Percentiles rank a stretch among this genome's conserved stretches.
Conservation (phyloP, 345 rosid genomes). For the Cardiospermum halicacabum region DNA sequence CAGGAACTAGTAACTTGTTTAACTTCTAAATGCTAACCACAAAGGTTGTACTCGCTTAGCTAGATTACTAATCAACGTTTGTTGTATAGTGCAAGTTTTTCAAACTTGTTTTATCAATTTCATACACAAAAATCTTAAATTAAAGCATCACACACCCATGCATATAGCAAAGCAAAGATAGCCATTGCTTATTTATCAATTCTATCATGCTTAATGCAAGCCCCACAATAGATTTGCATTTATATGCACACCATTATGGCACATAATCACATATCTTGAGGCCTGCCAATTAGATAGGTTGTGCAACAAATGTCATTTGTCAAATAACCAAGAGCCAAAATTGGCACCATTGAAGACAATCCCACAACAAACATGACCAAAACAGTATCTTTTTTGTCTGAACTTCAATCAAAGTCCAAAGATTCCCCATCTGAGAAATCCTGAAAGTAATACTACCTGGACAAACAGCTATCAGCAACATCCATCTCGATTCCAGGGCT, state of each 20-base stretch:
- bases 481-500: background rate
- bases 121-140: background rate
- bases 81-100: background rate
- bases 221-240: background rate
- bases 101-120: background rate
- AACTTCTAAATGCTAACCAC: background rate
- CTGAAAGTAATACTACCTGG: background rate
- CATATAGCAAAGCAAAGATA: background rate
- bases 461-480: background rate
- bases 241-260: background rate
- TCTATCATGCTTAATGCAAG: background rate
- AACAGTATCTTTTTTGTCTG: background rate
- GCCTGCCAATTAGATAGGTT: background rate
- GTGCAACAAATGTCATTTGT: background rate
- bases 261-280: background rate
- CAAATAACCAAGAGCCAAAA: background rate
- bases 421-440: background rate
- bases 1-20: background rate
- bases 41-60: background rate
- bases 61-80: background rate
- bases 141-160: background rate
- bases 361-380: conserved; percentile 6
- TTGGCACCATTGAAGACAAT: background rate
- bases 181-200: background rate
- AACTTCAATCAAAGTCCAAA: conserved; percentile 1